Evolutionary conservation across 148 eudicot genomes (phyloP).

Genomic region (Rhododendron henanense): DNA sequence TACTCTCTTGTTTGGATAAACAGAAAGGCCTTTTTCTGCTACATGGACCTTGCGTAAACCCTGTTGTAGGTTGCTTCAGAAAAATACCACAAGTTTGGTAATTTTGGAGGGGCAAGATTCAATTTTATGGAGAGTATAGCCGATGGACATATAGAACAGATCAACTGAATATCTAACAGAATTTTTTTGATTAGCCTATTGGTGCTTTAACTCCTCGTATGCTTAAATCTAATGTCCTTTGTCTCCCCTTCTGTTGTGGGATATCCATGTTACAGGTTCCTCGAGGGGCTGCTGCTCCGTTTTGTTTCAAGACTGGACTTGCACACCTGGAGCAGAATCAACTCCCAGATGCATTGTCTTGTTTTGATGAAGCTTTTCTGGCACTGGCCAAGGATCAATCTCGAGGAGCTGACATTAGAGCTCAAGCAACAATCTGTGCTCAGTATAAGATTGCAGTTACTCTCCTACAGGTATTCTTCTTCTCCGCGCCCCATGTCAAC

Average conservation of each 20-base stretch:
- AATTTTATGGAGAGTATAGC: neutral
- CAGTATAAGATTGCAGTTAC: constrained; percentile 97
- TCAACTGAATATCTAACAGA: neutral
- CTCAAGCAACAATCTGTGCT: constrained; percentile 97
- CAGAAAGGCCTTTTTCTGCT: neutral
- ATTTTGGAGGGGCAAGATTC: neutral
- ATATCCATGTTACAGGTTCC: constrained; percentile 60
- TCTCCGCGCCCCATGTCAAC: neutral
- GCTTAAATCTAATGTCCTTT: neutral
- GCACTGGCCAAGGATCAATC: constrained; percentile 97
- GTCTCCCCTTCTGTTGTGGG: neutral
- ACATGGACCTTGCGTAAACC: neutral
- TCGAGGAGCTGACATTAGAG: constrained; percentile 87
- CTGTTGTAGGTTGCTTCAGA: neutral
- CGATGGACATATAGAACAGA: neutral
- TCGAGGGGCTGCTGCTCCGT: constrained; percentile 92
- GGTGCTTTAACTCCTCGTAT: neutral
- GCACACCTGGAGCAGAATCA: constrained; percentile 96
- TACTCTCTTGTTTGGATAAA: neutral
- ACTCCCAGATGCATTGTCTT: constrained; percentile 93
- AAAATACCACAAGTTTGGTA: neutral
- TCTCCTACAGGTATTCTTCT: constrained; percentile 71
- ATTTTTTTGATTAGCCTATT: neutral
- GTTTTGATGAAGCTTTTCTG: constrained; percentile 96
- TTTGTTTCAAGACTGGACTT: constrained; percentile 91